Evolutionary conservation across 2,329 filamentous ascomycete species (phyloP), one percentile per base, ranked within the genome.

Genomic region (Pseudonectria foliicola): DNA sequence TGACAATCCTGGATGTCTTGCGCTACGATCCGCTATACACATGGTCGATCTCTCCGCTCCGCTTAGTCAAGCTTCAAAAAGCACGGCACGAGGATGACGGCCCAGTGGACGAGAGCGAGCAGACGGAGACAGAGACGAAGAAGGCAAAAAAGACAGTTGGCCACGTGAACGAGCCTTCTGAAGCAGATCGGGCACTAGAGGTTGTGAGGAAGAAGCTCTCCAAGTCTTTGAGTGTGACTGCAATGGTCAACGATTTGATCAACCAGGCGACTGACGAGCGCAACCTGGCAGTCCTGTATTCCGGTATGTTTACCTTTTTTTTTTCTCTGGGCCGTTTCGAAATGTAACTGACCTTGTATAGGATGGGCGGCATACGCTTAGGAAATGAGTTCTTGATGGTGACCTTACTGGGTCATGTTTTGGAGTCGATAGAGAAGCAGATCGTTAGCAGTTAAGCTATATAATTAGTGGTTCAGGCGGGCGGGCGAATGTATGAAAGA

Each of bases 1-100:
- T 95, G 89, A 96, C 92, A 0, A 88, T 98, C 34, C 77, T 99
- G 13, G 93, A 98, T 55, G 93, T 98, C 14, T 68, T 99, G 39
- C 83, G 93, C n/a, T 96, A 95, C 61, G 92, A 99, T 68, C 93
- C 92, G 1, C 66, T 99, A 42, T 94, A 96, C 60, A 92, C 80
- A 41, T 99, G 92, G 92, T 90, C 86, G 25, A 80, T 95, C 37
- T 92, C 85, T 10, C 78, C 78, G 0, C 66, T 81, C 24, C 70
- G 78, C 13, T 61, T 82, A 38, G 75, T 76, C 27, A 81, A 80
- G 51, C 60, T 82, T 36, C 78, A 82, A 52, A 75, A 77, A 48
- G 76, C 73, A 7, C 67, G 80, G 29, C 70, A 71, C 27, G 72
- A 63, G 26, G 66, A 63, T 4, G 62, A 73, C 29, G 52, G 49